These are phyloP conservation scores for Rubus idaeus DNA, from an alignment of 306 rosid species.

Conservation along the genomic window DNA sequence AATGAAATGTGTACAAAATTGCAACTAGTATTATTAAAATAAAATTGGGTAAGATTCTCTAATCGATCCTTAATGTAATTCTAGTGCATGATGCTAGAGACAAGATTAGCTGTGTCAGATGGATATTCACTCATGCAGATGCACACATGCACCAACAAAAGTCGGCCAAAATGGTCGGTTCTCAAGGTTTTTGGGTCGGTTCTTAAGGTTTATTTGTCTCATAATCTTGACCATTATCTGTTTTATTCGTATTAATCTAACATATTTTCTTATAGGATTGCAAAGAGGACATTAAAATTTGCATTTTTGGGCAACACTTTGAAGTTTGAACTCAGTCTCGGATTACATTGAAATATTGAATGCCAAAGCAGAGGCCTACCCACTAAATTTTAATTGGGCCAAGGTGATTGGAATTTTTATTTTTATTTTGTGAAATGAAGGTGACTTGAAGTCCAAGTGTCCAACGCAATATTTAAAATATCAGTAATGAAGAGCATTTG, in stretches of 20 bases:
- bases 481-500: not conserved
- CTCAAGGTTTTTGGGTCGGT: slow-evolving; percentile 24
- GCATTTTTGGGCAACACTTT: not conserved
- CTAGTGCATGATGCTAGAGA: slow-evolving; percentile 12
- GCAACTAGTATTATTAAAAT: not conserved
- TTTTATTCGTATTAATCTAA: not conserved
- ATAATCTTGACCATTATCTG: not conserved
- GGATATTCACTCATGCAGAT: slow-evolving; percentile 16
- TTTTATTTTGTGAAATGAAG: too few relatives aligned
- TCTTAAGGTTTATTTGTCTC: slow-evolving; percentile 12
- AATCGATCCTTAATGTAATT: not conserved
- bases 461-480: not conserved
- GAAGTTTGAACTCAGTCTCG: not conserved
- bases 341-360: not conserved
- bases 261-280: not conserved
- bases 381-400: not conserved
- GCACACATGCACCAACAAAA: slow-evolving; percentile 24
- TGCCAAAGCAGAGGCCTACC: not conserved
- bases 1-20: not conserved
- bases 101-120: slow-evolving; percentile 28
- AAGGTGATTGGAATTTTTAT: not conserved
- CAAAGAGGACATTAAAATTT: not conserved
- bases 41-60: slow-evolving; percentile 13
- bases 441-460: not conserved
- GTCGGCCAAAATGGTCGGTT: slow-evolving; percentile 28